Conservation (phyloP, 1,284 basidiomycete genomes). For the Wolfiporia cocos region DNA sequence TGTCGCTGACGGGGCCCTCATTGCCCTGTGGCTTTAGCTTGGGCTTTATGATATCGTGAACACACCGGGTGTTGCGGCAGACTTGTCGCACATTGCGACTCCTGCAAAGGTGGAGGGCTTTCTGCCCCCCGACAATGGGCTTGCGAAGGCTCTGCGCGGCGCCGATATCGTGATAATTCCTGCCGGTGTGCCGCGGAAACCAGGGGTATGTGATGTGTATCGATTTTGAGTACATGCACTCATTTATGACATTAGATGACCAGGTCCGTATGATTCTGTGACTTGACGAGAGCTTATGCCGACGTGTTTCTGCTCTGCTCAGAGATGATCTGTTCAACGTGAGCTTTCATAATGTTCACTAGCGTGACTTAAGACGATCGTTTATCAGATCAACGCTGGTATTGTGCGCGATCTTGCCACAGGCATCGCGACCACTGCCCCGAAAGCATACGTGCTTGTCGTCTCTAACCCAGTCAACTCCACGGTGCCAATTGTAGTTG, state of each 20-base stretch:
- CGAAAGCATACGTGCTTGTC: constrained; percentile 92
- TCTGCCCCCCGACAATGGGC: constrained; percentile 69
- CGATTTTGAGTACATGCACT: not conserved
- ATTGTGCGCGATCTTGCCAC: constrained; percentile 93
- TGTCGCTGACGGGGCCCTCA: not conserved
- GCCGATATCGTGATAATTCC: constrained; percentile 94
- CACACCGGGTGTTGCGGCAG: constrained; percentile 93
- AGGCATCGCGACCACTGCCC: constrained; percentile 79
- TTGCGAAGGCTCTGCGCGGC: constrained; percentile 79
- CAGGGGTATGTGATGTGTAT: constrained; percentile 57
- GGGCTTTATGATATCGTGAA: constrained; percentile 95
- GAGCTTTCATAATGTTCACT: constrained; percentile 11
- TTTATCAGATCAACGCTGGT: constrained; percentile 87
- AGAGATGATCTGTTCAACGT: constrained; percentile 95
- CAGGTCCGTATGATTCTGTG: constrained; percentile 39
- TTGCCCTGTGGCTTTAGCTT: constrained; percentile 40
- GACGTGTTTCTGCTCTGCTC: too few species aligned
- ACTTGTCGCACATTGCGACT: constrained; percentile 86
- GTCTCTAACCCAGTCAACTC: constrained; percentile 98
- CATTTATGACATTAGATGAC: constrained; percentile 52
- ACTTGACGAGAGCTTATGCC: too few species aligned
- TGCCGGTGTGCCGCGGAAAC: constrained; percentile 96
- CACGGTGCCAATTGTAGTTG: constrained; percentile 94
- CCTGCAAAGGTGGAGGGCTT: constrained; percentile 77
- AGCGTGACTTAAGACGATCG: not conserved